Percentiles rank a stretch among this genome's conserved stretches.
phyloP scores from a whole-genome alignment of 257 asterid species.

The Lithospermum erythrorhizon region DNA sequence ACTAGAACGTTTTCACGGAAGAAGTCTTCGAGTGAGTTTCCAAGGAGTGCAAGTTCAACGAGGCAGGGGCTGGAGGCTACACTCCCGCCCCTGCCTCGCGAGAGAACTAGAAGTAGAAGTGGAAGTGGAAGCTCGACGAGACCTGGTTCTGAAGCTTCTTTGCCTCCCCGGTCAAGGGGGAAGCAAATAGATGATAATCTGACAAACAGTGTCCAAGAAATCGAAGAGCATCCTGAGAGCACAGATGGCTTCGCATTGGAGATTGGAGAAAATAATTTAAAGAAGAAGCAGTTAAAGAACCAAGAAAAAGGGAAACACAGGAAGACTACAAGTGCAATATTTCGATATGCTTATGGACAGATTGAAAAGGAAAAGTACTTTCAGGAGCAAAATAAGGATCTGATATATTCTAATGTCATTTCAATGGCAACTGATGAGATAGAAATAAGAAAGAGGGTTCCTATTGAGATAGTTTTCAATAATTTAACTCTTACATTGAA shows the following conservation, averaged over 20 bases:
- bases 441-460: conserved; percentile 53
- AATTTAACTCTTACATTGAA: conserved; percentile 78
- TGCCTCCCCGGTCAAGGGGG: conserved; percentile 61
- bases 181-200: conserved; percentile 40
- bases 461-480: conserved; percentile 83
- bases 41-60: conserved; percentile 8
- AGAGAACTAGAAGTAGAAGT: conserved; percentile 10
- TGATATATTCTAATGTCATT: conserved; percentile 85
- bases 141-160: conserved; percentile 58
- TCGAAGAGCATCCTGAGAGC: conserved; percentile 68
- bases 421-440: conserved; percentile 52
- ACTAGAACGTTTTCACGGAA: conserved; percentile 81
- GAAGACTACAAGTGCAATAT: conserved; percentile 89
- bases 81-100: not conserved
- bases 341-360: conserved; percentile 88
- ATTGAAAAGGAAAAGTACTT: conserved; percentile 86
- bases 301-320: conserved; percentile 15
- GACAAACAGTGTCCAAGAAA: conserved; percentile 76
- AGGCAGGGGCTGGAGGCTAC: not conserved
- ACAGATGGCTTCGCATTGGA: conserved; percentile 73
- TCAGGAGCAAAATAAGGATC: conserved; percentile 65
- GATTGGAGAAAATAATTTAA: conserved; percentile 74
- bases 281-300: conserved; percentile 46
- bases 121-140: conserved; percentile 15
- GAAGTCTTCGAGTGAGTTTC: conserved; percentile 25